Evolutionary conservation across 2,329 filamentous ascomycete species (phyloP), one percentile per base, ranked within the genome.

Genomic region (Teratosphaeriaceae sp.): DNA sequence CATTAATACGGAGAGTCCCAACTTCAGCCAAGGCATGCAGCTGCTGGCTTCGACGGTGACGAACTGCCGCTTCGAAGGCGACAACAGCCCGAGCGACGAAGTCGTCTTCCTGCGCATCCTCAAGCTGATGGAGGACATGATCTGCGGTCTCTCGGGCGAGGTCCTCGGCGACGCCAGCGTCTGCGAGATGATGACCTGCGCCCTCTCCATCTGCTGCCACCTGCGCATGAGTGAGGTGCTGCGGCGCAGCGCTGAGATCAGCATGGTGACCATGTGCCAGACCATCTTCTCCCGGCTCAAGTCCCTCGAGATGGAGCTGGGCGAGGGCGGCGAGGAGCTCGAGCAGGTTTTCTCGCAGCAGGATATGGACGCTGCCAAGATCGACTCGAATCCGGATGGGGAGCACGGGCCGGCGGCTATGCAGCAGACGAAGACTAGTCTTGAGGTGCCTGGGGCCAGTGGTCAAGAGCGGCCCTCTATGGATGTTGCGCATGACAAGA

Each of bases 141-240:
- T 98, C 57, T 94, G 89, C 13, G 87, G 92, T 0, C 87, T 89
- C 0, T 88, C 90, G 22, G 92, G 92, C 27, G 84, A 94, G 52
- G 79, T 97, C 9, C 72, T 98, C n/a, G 94, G 90, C 45, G 92
- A 98, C 58, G 90, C 97, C 68, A 97, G 90, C 60, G 88, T 98
- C 9, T 98, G 94, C 62, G 88, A 96, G 63, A 97, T 98, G 88
- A 97, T 98, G 90, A 92, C 95, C 63, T 90, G 88, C 1, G 92
- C 90, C 1, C 68, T 98, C 52, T 95, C 88, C 60, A 97, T 98
- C 72, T 98, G 92, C 71, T 98, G 90, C 50, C 89, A 97, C 60
- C 80, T 86, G 43, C 80, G 90, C 43, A 81, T 97, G 48, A 96
- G 89, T 8, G 89, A 96, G 56, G 81, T 97, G 3, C 71, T 98